These are phyloP conservation scores for Rhizoctonia solani DNA, from an alignment of 1,284 basidiomycete species.

Conservation along the genomic window DNA sequence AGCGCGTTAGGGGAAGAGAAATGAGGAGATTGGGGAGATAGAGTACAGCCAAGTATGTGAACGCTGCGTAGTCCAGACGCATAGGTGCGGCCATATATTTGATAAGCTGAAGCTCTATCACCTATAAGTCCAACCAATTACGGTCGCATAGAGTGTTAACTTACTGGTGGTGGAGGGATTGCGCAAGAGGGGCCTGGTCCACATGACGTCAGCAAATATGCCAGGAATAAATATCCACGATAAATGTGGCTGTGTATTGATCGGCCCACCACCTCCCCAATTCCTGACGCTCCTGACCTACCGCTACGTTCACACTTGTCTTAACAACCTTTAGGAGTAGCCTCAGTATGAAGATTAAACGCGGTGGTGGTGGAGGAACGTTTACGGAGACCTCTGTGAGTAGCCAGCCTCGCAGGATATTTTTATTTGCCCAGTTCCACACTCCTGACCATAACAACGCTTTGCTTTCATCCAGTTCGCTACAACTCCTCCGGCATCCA, in stretches of 20 bases:
- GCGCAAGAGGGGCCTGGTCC: background rate
- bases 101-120: background rate
- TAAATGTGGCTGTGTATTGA: background rate
- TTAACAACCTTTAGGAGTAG: too few species aligned
- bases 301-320: too few species aligned
- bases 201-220: background rate
- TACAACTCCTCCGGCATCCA: constrained; percentile 35
- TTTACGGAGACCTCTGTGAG: constrained; percentile 12
- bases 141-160: background rate
- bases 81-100: constrained; percentile 25
- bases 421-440: background rate
- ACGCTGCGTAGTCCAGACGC: constrained; percentile 34
- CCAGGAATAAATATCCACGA: background rate
- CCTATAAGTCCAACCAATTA: background rate
- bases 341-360: constrained; percentile 9
- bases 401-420: background rate
- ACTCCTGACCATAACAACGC: background rate
- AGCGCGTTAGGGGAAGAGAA: constrained; percentile 31
- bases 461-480: constrained; percentile 22
- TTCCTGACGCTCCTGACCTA: too few species aligned
- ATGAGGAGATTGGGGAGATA: constrained; percentile 33
- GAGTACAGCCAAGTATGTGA: constrained; percentile 36
- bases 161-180: background rate
- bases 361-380: constrained; percentile 12
- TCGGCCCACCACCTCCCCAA: too few species aligned